A percentile compares a stretch with the other conserved stretches of the same genome.
These are phyloP conservation scores for Halenospora varia DNA, from an alignment of 495 filamentous ascomycete species.

Conservation along the genomic window DNA sequence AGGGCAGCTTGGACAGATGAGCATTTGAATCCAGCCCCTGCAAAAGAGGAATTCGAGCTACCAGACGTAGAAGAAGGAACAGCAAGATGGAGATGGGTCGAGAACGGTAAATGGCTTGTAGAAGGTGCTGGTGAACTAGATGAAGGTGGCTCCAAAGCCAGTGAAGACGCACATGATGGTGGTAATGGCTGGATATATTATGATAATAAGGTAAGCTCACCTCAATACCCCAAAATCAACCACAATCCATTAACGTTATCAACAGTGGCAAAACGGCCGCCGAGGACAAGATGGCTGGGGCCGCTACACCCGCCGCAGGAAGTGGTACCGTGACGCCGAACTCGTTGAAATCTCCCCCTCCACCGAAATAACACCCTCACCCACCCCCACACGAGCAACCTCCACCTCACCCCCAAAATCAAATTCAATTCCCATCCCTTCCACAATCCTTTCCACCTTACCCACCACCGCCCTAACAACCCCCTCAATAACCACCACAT, in stretches of 20 bases:
- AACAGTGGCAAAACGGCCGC: slow-evolving; percentile 87
- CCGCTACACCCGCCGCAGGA: slow-evolving; percentile 86
- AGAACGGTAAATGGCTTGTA: slow-evolving; percentile 78
- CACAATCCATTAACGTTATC: slow-evolving; percentile 7
- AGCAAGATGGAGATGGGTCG: slow-evolving; percentile 86
- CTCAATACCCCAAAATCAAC: slow-evolving; percentile 1
- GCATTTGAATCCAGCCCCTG: slow-evolving; percentile 74
- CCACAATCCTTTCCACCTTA: background rate
- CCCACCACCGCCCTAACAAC: no score
- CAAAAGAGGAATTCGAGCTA: slow-evolving; percentile 78
- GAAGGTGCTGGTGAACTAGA: slow-evolving; percentile 65
- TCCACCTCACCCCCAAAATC: slow-evolving; percentile 1
- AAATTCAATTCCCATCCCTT: background rate
- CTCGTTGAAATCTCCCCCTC: slow-evolving; percentile 67
- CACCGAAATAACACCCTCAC: slow-evolving; percentile 36
- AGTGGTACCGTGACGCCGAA: slow-evolving; percentile 96
- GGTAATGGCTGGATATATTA: slow-evolving; percentile 93
- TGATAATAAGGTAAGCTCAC: slow-evolving; percentile 80
- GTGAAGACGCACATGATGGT: slow-evolving; percentile 47
- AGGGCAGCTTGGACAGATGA: slow-evolving; percentile 93
- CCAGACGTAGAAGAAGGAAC: slow-evolving; percentile 80
- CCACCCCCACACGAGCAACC: slow-evolving; percentile 26
- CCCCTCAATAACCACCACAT: no score
- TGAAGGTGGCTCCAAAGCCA: slow-evolving; percentile 31
- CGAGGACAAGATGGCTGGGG: slow-evolving; percentile 91